Conservation (phyloP, 192 early-diverging fungal genomes). For the Coemansia aciculifera region DNA sequence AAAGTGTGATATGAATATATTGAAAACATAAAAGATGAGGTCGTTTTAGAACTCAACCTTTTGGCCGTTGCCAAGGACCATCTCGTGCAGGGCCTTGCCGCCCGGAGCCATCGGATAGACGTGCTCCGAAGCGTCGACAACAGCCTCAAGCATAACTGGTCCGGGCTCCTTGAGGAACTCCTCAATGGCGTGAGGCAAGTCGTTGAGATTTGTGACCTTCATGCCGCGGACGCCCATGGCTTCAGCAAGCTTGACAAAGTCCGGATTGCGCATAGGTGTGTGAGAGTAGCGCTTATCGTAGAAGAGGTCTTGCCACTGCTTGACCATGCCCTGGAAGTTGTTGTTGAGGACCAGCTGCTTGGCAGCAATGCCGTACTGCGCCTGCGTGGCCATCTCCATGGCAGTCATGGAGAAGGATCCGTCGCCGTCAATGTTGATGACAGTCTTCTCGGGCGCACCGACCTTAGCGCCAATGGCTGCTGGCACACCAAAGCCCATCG, state of each 20-base stretch:
- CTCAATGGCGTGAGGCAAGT: slow-evolving; percentile 81
- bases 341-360: slow-evolving; percentile 98
- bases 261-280: slow-evolving; percentile 94
- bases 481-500: slow-evolving; percentile 98
- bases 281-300: slow-evolving; percentile 96
- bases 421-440: slow-evolving; percentile 98
- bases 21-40: not conserved
- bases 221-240: slow-evolving; percentile 89
- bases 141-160: slow-evolving; percentile 89
- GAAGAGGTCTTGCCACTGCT: slow-evolving; percentile 94
- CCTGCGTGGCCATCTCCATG: slow-evolving; percentile 96
- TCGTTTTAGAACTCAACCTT: slow-evolving; percentile 34
- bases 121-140: slow-evolving; percentile 90
- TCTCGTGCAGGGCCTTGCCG: slow-evolving; percentile 90
- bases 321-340: slow-evolving; percentile 99
- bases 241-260: slow-evolving; percentile 98
- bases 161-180: slow-evolving; percentile 83
- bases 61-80: slow-evolving; percentile 61
- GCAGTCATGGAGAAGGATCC: slow-evolving; percentile 98
- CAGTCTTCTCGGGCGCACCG: slow-evolving; percentile 87
- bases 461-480: slow-evolving; percentile 97
- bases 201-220: slow-evolving; percentile 77
- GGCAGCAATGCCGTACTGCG: slow-evolving; percentile 96
- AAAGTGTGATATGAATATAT: not conserved
- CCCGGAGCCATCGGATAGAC: slow-evolving; percentile 98